These are phyloP conservation scores for Striga asiatica DNA, from an alignment of 257 asterid species.

Conservation along the genomic window DNA sequence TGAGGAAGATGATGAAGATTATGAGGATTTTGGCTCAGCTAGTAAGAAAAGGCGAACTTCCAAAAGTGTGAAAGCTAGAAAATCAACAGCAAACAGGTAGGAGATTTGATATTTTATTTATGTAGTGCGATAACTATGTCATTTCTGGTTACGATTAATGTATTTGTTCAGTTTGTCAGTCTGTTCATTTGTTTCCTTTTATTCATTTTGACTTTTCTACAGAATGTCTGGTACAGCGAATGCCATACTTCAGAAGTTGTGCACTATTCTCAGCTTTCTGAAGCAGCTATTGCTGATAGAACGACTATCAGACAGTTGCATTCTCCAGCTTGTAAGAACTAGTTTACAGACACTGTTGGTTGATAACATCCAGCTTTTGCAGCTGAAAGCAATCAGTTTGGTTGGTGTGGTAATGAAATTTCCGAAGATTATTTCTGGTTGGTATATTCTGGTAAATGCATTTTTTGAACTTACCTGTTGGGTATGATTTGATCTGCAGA, in stretches of 20 bases:
- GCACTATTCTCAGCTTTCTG: slow-evolving; percentile 78
- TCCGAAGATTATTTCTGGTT: slow-evolving; percentile 20
- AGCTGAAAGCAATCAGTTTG: slow-evolving; percentile 85
- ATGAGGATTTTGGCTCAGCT: slow-evolving; percentile 66
- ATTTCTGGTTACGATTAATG: not conserved
- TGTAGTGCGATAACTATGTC: not conserved
- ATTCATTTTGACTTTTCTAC: slow-evolving; percentile 15
- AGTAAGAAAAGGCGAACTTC: slow-evolving; percentile 73
- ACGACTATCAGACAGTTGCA: slow-evolving; percentile 92
- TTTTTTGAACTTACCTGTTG: slow-evolving; percentile 19
- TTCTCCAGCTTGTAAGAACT: slow-evolving; percentile 85
- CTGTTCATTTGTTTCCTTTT: slow-evolving; percentile 11
- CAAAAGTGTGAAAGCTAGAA: slow-evolving; percentile 45
- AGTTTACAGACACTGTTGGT: slow-evolving; percentile 81
- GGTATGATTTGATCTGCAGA: slow-evolving; percentile 33
- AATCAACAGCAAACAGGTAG: slow-evolving; percentile 61
- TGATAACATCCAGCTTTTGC: slow-evolving; percentile 87
- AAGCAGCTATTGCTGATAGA: slow-evolving; percentile 74
- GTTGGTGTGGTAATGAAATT: slow-evolving; percentile 75
- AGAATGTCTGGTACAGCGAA: slow-evolving; percentile 67
- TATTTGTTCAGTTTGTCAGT: not conserved
- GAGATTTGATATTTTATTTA: not conserved
- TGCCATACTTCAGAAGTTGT: slow-evolving; percentile 80
- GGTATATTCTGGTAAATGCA: slow-evolving; percentile 11
- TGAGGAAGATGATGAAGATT: slow-evolving; percentile 69